phyloP scores from a whole-genome alignment of 257 asterid genomes.

The Marsdenia floribunda region DNA sequence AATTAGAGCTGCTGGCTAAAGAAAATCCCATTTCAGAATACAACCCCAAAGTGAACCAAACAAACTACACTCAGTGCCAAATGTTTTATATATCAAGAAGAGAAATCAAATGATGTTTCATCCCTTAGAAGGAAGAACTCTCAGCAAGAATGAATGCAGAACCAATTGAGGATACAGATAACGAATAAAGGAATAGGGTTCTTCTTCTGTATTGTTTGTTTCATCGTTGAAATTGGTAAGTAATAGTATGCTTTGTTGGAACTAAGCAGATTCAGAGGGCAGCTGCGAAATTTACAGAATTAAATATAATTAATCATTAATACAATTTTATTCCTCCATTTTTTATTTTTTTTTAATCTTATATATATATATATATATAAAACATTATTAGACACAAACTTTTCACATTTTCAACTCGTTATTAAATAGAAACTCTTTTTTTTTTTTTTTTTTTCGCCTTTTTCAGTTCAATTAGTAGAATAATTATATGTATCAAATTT shows the following conservation, averaged over 20 bases:
- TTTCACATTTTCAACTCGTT: too few relatives aligned
- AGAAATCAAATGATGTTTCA: neutral
- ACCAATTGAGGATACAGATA: neutral
- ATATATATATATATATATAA: too few relatives aligned
- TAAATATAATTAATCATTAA: too few relatives aligned
- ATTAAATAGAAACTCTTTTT: too few relatives aligned
- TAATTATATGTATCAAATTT: too few relatives aligned
- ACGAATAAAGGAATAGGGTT: constrained; percentile 7
- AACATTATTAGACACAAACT: too few relatives aligned
- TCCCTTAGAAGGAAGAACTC: neutral
- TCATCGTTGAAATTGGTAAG: neutral
- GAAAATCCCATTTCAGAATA: constrained; percentile 37
- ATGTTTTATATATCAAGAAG: neutral
- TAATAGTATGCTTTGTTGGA: neutral
- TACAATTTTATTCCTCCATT: too few relatives aligned
- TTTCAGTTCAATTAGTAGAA: too few relatives aligned
- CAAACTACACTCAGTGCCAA: neutral
- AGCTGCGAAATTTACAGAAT: neutral
- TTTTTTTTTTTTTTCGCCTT: too few relatives aligned
- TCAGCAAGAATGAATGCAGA: neutral
- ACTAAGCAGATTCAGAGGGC: neutral
- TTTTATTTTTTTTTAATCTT: too few relatives aligned
- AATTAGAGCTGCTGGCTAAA: constrained; percentile 19
- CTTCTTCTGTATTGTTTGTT: neutral
- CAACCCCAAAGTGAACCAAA: neutral